Evolutionary conservation across 2,329 filamentous ascomycete species (phyloP).

Genomic region (Fusarium sp.): DNA sequence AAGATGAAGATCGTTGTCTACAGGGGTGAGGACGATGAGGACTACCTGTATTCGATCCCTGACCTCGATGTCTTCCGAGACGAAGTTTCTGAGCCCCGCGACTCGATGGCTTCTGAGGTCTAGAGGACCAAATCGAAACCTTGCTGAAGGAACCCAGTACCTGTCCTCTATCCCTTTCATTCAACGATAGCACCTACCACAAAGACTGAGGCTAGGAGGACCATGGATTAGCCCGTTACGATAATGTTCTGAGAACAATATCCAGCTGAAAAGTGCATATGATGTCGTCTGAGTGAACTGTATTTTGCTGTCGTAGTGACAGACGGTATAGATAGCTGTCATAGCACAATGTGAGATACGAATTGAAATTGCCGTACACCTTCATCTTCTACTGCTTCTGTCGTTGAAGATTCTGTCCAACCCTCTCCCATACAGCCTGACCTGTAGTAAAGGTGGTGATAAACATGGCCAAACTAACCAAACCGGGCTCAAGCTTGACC

Average conservation of each 20-base stretch:
- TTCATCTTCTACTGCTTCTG: constrained; percentile 13
- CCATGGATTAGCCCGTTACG: not conserved
- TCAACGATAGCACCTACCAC: not conserved
- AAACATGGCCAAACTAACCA: constrained; percentile 68
- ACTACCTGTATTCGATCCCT: constrained; percentile 10
- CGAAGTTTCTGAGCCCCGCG: constrained; percentile 31
- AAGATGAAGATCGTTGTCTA: constrained; percentile 33
- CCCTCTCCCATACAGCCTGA: constrained; percentile 69
- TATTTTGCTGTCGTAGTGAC: not conserved
- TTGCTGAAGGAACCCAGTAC: not conserved
- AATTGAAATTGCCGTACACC: not conserved
- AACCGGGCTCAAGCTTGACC: constrained; percentile 61
- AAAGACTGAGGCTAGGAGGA: no score
- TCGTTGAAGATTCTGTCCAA: constrained; percentile 44
- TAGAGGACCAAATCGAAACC: not conserved
- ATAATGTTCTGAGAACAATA: not conserved
- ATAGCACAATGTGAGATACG: constrained; percentile 6
- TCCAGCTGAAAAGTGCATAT: not conserved
- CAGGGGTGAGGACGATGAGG: constrained; percentile 27
- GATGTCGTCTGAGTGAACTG: not conserved
- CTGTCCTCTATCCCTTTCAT: not conserved
- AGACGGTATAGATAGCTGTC: not conserved
- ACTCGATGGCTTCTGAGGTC: constrained; percentile 30
- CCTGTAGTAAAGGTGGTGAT: constrained; percentile 70
- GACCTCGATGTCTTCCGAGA: constrained; percentile 36